Evolutionary conservation across 805 yeast species (phyloP), one percentile per base, ranked within the genome.

Genomic region (Wickerhamiella sergipiensis): DNA sequence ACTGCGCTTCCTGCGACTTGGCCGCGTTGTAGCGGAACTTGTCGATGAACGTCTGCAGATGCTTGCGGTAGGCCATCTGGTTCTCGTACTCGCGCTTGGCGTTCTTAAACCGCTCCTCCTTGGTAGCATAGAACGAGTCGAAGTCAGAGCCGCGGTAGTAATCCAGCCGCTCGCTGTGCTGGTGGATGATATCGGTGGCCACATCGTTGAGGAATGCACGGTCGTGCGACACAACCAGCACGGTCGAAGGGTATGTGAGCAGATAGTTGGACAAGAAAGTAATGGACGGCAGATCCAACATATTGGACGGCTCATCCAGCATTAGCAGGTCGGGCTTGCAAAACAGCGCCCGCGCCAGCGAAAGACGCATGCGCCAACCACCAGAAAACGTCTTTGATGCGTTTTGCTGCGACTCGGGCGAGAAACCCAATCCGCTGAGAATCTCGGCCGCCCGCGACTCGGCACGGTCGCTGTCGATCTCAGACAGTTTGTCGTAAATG

Each of bases 351-450:
- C 98, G 80, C 3, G 98, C 98, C 54, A 92, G 76, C n/a, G 97
- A 85, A 57, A 92, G 76, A 74, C 98, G 85, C 98, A 92, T 92
- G 77, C 98, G 83, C 98, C 98, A 92, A 80, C 99, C 99, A 78
- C 99, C 99, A 49, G 97, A 88, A 67, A 92, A 92, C 24, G 88
- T 77, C 57, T 87, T 90, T 6, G 97, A 88, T 31, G 95, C 81
- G 56, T 74, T 74, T 46, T 73, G 70, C 67, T 92, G 98, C 6
- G 96, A 77, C 61, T 84, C 95, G 55, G 79, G 78, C 46, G 95
- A 81, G 73, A 92, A 92, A 51, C 99, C 99, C 55, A 92, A 74
- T 64, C 99, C 99, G 56, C 68, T 85, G 56, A 92, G 72, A 54
- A 92, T 90, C 10, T 94, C 80, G 1, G 97, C 97, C 15, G 98